These are phyloP conservation scores for Microcera coccophila DNA, from an alignment of 2,329 filamentous ascomycete genomes.

Conservation along the genomic window DNA sequence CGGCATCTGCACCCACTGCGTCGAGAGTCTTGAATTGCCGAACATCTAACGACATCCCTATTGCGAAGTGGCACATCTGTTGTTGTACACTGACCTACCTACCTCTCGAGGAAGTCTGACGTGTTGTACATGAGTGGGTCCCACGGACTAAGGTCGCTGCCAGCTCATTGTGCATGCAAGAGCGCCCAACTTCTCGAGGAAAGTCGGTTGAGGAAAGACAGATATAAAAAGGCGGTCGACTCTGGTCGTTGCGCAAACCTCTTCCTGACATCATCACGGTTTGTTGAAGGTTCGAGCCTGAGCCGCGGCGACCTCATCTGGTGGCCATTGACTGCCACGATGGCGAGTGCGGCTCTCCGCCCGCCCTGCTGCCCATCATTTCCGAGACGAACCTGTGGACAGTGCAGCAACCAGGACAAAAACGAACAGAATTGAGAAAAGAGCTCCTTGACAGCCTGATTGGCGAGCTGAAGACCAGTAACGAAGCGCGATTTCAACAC, in stretches of 20 bases:
- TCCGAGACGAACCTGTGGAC: conserved; percentile 27
- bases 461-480: conserved; percentile 19
- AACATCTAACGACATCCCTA: too few species aligned
- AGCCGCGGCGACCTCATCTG: too few species aligned
- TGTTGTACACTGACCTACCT: neutral
- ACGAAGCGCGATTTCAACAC: conserved; percentile 7
- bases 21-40: too few species aligned
- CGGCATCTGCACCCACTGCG: too few species aligned
- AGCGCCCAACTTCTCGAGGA: conserved; percentile 12
- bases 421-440: conserved; percentile 20
- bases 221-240: conserved; percentile 20
- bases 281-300: too few species aligned
- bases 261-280: neutral
- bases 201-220: conserved; percentile 14
- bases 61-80: too few species aligned
- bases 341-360: conserved; percentile 9
- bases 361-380: neutral
- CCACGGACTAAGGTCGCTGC: conserved; percentile 21
- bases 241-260: conserved; percentile 6
- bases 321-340: neutral
- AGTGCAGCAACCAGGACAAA: conserved; percentile 15
- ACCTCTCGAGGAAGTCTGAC: conserved; percentile 7
- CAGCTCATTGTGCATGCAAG: conserved; percentile 28
- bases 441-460: conserved; percentile 19
- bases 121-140: conserved; percentile 27